Conservation (phyloP, 176 grass and related monocot species). For the Paspalum notatum region DNA sequence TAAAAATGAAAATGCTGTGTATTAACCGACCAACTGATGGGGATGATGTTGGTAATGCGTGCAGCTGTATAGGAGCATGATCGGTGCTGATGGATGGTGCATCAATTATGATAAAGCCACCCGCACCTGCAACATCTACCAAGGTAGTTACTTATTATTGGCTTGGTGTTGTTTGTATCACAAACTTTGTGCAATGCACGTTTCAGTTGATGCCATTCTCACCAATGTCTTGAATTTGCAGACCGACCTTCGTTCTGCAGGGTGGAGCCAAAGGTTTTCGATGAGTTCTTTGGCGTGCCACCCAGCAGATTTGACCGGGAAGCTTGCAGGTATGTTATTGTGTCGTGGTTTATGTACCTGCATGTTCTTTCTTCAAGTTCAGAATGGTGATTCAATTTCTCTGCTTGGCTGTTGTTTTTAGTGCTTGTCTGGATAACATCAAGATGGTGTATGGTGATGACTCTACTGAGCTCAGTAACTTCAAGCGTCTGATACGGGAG, state of each 20-base stretch:
- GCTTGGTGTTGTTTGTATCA: not conserved
- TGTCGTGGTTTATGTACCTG: slow-evolving; percentile 1
- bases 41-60: not conserved
- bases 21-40: not conserved
- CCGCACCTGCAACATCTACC: slow-evolving; percentile 69
- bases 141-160: slow-evolving; percentile 38
- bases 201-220: not conserved
- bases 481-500: slow-evolving; percentile 65
- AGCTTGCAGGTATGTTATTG: slow-evolving; percentile 63
- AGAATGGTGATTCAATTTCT: slow-evolving; percentile 11
- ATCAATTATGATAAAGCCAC: slow-evolving; percentile 61
- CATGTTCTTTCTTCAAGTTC: not conserved
- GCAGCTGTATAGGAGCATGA: slow-evolving; percentile 76
- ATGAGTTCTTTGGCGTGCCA: slow-evolving; percentile 64
- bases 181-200: not conserved
- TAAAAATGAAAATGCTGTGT: no score
- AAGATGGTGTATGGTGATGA: slow-evolving; percentile 74
- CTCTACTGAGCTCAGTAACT: slow-evolving; percentile 59
- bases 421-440: slow-evolving; percentile 71
- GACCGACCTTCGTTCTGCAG: slow-evolving; percentile 71
- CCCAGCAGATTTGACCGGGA: slow-evolving; percentile 62
- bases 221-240: not conserved
- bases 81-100: slow-evolving; percentile 75
- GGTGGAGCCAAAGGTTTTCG: slow-evolving; percentile 73
- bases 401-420: slow-evolving; percentile 15